Base-by-base conservation (phyloP, 192 early-diverging fungal species). In the Backusella macrospora region DNA sequence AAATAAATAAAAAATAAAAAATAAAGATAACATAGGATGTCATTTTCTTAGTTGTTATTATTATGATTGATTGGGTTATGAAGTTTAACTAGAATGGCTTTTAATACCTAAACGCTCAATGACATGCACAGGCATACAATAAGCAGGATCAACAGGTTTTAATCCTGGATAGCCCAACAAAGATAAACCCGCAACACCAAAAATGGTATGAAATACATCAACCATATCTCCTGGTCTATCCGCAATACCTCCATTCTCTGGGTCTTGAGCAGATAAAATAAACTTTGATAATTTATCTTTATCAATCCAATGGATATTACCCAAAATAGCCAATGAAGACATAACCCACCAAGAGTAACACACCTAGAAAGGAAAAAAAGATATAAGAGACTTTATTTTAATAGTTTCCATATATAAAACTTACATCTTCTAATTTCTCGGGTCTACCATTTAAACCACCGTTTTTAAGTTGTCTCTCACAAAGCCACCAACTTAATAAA, bases 271-370 rank as follows among this genome's bases (percentile, higher is more conserved):
- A 2, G 80, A 74, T 8, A 98, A 81, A 65, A 98, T 95, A 83
- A 98, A 99, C 7, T 68, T 73, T 0, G 84, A 85, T 21, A 99
- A 84, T 55, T 89, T 90, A 15, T 88, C 81, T 21, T 82, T 77
- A 62, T 96, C 87, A 65, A 98, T 94, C 98, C 98, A 99, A 72
- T 96, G 90, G 0, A 89, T 46, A 1, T 92, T 80, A 18, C 86
- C 91, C 62, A 99, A 74, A 23, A 97, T 94, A 26, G 90, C 83
- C 3, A 99, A 84, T 39, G 94, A 88, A 12, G 95, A 96, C 47
- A 98, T 76, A 0, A 97, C 96, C 97, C 97, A 99, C 97, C 97
- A 99, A 40, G 97, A 98, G 77, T 99, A 99, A 76, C 97, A 99
- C 4, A 93, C 88, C 90, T 92, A 74, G 40, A 8, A 18, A 6